Evolutionary conservation across 176 grass and related monocot genomes (phyloP), one percentile per base, ranked within the genome.

Genomic region (Ananas comosus): DNA sequence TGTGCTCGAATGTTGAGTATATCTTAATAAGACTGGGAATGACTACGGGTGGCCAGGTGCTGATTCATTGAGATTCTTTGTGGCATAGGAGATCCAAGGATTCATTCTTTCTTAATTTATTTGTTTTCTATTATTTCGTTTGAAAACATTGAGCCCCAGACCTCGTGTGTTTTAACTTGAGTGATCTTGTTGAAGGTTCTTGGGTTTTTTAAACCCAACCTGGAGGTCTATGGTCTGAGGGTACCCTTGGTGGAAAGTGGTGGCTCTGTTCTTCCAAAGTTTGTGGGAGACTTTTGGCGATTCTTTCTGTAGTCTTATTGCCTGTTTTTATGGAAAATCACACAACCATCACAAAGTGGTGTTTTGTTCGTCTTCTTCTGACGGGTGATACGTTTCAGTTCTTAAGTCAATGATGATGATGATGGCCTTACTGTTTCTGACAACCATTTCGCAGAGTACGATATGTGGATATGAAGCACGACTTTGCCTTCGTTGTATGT

Each of bases 111-210:
- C 5, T 61, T 61, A 19, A 19, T 61, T 61, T 61, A 61, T 19
- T 9, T 61, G 13, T 9, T 61, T 61, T 61, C 16, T 61, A 18
- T n/a, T 78, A 71, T 54, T 77, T 83, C 79, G 28, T 65, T 74
- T 57, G 83, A 59, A 81, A 79, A 76, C 70, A 51, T 86, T 78
- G 68, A 76, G 33, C 51, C 82, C 65, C 53, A 77, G 87, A 48
- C 73, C 72, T 66, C 83, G 74, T 78, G 80, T 86, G 53, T 86
- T 87, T 42, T 99, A 85, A 99, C 94, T 87, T 88, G 67, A 88
- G 82, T 87, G 84, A 90, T 99, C 80, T 99, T 99, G 94, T 96
- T 96, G 92, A 96, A 96, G 83, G 88, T 99, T 99, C 85, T 83
- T 83, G 78, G 84, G 82, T 85, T 96, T 91, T 96, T 89, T 83